Evolutionary conservation across 2,329 filamentous ascomycete genomes (phyloP), one percentile per base, ranked within the genome.

Genomic region (Helicocarpus griseus): DNA sequence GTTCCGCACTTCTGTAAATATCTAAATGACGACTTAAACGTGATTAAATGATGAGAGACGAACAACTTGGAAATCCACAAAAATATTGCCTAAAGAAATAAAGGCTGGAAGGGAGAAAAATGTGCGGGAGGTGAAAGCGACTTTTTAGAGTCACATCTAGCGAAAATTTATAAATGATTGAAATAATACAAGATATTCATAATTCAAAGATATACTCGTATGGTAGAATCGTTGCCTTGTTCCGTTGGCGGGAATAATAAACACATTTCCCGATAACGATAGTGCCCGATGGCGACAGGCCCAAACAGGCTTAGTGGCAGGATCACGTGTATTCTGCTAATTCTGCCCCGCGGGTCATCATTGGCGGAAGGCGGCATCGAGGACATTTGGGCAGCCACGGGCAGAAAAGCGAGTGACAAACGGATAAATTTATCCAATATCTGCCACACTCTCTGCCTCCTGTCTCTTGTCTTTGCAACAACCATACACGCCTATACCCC

Each of bases 1-100:
- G 69, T 98, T 97, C 88, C 87, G 91, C 78, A 89, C 76, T 63
- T 77, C 91, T 58, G 85, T 96, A 66, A 90, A 87, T 78, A 73
- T 96, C 75, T 95, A 88, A 83, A 72, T 62, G 59, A 39, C n/a
- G 28, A 38, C 39, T 39, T 48, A 44, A 21, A 41, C 44, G 41
- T 52, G 14, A 29, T 21, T 5, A 17, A 17, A 11, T 11, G 43
- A 17, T 11, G 28, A 35, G 29, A 5, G 22, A 35, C 8, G 26
- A 39, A 39, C 36, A n/a, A 39, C 8, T n/a, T 19, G 36, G 17
- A n/a, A 19, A 19, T 8, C 36, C 13, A 19, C 17, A 39, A 17
- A 31, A 31, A 31, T 13, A 31, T n/a, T n/a, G n/a, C n/a, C n/a
- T n/a, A n/a, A n/a, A n/a, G 31, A 7, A 35, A 35, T 11, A 35